Evolutionary conservation across 352 stramenopile species (phyloP).

Genomic region (Phytophthora quininea): DNA sequence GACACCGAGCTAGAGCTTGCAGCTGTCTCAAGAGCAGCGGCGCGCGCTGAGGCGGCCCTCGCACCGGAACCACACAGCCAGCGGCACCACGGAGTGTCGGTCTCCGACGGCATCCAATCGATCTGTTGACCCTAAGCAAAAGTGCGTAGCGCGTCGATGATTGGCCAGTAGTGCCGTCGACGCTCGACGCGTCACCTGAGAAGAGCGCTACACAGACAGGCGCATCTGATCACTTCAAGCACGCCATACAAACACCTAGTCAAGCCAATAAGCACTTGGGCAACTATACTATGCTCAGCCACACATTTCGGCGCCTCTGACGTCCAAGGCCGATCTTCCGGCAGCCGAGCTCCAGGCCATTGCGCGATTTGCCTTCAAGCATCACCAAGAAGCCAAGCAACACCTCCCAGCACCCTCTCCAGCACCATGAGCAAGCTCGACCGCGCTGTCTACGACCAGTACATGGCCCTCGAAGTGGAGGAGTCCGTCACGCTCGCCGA

Average conservation of each 20-base stretch:
- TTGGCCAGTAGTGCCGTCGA: neutral
- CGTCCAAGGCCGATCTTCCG: neutral
- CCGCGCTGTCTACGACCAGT: slow-evolving; percentile 78
- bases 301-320: neutral
- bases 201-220: neutral
- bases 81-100: neutral
- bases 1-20: neutral
- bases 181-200: neutral
- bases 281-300: neutral
- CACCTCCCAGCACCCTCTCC: neutral
- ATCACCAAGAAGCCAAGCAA: neutral
- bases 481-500: slow-evolving; percentile 78
- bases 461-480: slow-evolving; percentile 70
- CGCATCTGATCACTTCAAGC: neutral
- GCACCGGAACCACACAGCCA: slow-evolving; percentile 1
- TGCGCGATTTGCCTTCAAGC: slow-evolving; percentile 67
- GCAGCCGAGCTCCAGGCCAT: slow-evolving; percentile 43
- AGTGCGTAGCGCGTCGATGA: neutral
- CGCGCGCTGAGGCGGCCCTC: neutral
- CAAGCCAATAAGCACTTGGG: neutral
- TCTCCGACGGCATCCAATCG: neutral
- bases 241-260: neutral
- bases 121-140: neutral
- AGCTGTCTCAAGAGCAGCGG: neutral
- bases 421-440: slow-evolving; percentile 83